Evolutionary conservation across 345 rosid species (phyloP).

Genomic region (Populus davidiana): DNA sequence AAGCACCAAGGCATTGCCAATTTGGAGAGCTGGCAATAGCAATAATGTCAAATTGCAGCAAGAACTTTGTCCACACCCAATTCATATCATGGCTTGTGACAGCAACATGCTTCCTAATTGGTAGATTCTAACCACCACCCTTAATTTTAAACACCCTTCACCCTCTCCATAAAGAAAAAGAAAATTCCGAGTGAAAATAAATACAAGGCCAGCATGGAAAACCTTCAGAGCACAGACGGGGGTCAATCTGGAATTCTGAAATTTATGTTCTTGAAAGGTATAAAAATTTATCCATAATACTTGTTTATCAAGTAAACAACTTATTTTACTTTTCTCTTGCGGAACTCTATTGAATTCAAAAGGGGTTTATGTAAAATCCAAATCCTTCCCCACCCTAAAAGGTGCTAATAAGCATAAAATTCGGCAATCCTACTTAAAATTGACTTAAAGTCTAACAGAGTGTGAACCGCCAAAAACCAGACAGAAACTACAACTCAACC

Average conservation of each 20-base stretch:
- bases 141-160: too few species aligned
- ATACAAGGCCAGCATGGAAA: neutral
- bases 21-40: neutral
- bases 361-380: conserved; percentile 7
- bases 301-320: neutral
- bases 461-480: conserved; percentile 20
- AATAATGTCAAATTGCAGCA: neutral
- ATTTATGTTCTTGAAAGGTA: neutral
- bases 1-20: neutral
- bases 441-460: neutral
- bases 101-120: too few species aligned
- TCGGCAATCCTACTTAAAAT: conserved; percentile 26
- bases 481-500: conserved; percentile 23
- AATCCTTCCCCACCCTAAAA: conserved; percentile 16
- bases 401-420: neutral
- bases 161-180: too few species aligned
- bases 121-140: too few species aligned
- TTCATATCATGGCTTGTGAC: neutral
- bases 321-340: neutral
- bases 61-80: neutral
- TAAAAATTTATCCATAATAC: neutral
- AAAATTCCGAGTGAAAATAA: neutral
- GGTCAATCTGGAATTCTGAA: neutral
- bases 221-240: neutral
- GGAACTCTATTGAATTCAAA: neutral